Evolutionary conservation across 2,329 filamentous ascomycete species (phyloP).

Genomic region (Penicillium polonicum): DNA sequence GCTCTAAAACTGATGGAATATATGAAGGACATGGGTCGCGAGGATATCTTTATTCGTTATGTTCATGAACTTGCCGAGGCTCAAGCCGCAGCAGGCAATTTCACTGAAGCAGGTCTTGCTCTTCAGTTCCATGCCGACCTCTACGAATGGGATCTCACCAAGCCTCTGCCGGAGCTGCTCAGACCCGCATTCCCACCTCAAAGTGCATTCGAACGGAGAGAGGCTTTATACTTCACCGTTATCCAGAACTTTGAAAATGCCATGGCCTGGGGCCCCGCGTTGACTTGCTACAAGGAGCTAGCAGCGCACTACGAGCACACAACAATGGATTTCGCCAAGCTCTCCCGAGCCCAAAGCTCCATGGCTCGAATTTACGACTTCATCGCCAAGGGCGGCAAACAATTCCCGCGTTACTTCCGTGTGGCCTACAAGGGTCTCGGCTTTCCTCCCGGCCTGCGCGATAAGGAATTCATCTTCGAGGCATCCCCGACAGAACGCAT

Average conservation of each 20-base stretch:
- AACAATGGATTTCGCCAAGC: conserved; percentile 85
- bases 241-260: conserved; percentile 93
- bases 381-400: conserved; percentile 75
- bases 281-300: conserved; percentile 86
- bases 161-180: conserved; percentile 61
- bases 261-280: conserved; percentile 86
- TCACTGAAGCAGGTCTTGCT: conserved; percentile 83
- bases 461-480: conserved; percentile 93
- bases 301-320: conserved; percentile 88
- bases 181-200: conserved; percentile 81
- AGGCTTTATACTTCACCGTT: conserved; percentile 88
- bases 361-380: conserved; percentile 91
- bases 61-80: conserved; percentile 85
- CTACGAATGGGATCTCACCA: conserved; percentile 82
- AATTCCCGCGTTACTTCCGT: conserved; percentile 83
- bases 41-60: conserved; percentile 94
- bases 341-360: conserved; percentile 82
- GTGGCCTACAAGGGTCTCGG: conserved; percentile 87
- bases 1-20: conserved; percentile 92
- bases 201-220: conserved; percentile 87
- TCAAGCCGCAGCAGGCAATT: conserved; percentile 73
- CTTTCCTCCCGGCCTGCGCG: conserved; percentile 74
- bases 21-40: conserved; percentile 91
- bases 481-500: conserved; percentile 74
- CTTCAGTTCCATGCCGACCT: conserved; percentile 87